Evolutionary conservation across 352 stramenopile genomes (phyloP).

Genomic region (Phytopythium oedochilum): DNA sequence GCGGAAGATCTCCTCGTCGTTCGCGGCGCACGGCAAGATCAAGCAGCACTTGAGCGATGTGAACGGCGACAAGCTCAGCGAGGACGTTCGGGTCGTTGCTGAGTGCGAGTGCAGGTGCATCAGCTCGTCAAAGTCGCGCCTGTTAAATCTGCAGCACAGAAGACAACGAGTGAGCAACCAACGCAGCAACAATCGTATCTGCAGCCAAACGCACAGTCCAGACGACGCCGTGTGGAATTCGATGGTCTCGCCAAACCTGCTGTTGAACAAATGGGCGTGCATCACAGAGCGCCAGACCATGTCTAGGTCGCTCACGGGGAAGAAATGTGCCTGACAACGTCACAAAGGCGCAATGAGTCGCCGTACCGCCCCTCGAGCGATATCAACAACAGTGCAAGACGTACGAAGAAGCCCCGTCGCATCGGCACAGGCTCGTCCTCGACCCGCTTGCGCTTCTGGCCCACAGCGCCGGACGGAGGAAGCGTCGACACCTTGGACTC

Average conservation of each 20-base stretch:
- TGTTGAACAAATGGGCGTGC: conserved; percentile 59
- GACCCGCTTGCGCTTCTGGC: conserved; percentile 27
- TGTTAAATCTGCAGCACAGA: conserved; percentile 34
- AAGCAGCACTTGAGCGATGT: conserved; percentile 64
- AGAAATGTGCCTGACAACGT: conserved; percentile 40
- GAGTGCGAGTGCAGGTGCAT: conserved; percentile 62
- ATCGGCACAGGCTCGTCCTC: conserved; percentile 5
- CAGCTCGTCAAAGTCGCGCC: conserved; percentile 73
- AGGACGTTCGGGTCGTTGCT: conserved; percentile 24
- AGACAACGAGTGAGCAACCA: conserved; percentile 1
- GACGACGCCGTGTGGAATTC: conserved; percentile 56
- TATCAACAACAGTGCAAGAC: conserved; percentile 1
- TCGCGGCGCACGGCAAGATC: conserved; percentile 46
- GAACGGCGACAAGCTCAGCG: conserved; percentile 28
- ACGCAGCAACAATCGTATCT: background rate
- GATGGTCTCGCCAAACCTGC: conserved; percentile 50
- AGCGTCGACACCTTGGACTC: conserved; percentile 10
- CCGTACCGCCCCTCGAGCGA: no score
- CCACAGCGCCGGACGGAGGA: conserved; percentile 10
- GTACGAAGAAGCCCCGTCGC: conserved; percentile 29
- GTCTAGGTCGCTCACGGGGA: conserved; percentile 45
- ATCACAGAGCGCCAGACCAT: conserved; percentile 61
- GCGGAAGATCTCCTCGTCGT: conserved; percentile 66
- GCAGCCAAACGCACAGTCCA: conserved; percentile 30
- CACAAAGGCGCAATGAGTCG: background rate